Evolutionary conservation across 2,329 filamentous ascomycete genomes (phyloP).

Genomic region (Coniella vitis): DNA sequence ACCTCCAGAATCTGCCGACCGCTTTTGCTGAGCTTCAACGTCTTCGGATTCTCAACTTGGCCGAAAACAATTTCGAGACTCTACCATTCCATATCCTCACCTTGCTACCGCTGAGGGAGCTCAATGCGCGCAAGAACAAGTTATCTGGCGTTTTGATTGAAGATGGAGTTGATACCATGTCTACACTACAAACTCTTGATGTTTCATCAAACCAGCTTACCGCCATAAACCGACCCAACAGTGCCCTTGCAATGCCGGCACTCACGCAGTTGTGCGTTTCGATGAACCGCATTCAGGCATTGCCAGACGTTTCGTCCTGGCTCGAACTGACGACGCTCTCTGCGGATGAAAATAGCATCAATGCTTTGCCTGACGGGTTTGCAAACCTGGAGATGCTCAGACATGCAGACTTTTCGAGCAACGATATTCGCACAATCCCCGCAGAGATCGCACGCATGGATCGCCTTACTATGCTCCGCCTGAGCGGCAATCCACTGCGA

Average conservation of each 20-base stretch:
- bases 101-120: slow-evolving; percentile 62
- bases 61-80: slow-evolving; percentile 67
- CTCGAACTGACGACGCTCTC: slow-evolving; percentile 63
- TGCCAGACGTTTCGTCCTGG: slow-evolving; percentile 75
- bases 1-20: slow-evolving; percentile 62
- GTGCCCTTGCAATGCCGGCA: slow-evolving; percentile 56
- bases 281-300: slow-evolving; percentile 65
- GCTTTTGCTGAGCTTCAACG: slow-evolving; percentile 59
- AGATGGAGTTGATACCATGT: slow-evolving; percentile 48
- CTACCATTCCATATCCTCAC: slow-evolving; percentile 65
- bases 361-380: slow-evolving; percentile 70
- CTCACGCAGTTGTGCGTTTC: slow-evolving; percentile 71
- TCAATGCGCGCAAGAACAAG: slow-evolving; percentile 72
- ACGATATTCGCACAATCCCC: slow-evolving; percentile 71
- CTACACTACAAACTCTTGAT: slow-evolving; percentile 67
- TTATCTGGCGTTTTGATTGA: slow-evolving; percentile 67
- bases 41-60: slow-evolving; percentile 71
- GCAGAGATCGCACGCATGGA: slow-evolving; percentile 76
- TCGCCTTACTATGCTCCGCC: slow-evolving; percentile 62
- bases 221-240: slow-evolving; percentile 37
- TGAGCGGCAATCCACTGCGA: slow-evolving; percentile 83
- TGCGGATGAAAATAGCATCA: slow-evolving; percentile 76
- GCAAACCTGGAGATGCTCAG: slow-evolving; percentile 59
- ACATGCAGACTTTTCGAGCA: slow-evolving; percentile 76
- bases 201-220: slow-evolving; percentile 69